Evolutionary conservation across 305 asterid species (phyloP), one percentile per base, ranked within the genome.

Genomic region (Withania somnifera): DNA sequence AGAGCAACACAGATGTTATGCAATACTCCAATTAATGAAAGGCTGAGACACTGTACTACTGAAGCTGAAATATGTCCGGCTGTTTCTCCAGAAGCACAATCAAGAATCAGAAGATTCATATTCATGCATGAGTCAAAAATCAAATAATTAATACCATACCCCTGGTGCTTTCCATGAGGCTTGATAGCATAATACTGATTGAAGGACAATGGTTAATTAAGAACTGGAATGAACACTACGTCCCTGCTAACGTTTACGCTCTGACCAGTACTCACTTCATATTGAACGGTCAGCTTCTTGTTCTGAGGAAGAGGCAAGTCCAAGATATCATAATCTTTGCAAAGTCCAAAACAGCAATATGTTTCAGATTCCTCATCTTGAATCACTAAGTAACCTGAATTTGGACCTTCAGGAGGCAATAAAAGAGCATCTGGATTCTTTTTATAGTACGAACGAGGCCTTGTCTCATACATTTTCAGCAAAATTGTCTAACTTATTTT

Each of bases 241-340:
- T 92, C 36, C 2, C 3, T 17, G 5, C 82, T 63, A 45, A 51
- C 47, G 0, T 6, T 0, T 0, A 3, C 0, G n/a, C 1, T 0
- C 9, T 86, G 34, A 9, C 86, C 87, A 3, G 6, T 0, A 68
- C 30, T 2, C 3, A 54, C 54, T 13, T 11, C 8, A 4, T 85
- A 87, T 6, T 5, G 60, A 64, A 91, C 85, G 1, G 69, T 78
- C 54, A 90, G 78, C 56, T 89, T 87, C 84, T 90, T 92, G 92
- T 90, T 86, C 64, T 91, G 97, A 67, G 97, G 97, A 81, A 92
- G 84, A n/a, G 95, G 97, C 20, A 90, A 38, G 6, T 83, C 80
- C 14, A 82, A 15, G 0, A 94, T 86, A 28, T 51, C 19, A 13
- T 68, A 30, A 0, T 84, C 86, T 93, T 90, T 90, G 83, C 89